Percentiles rank a stretch among this genome's conserved stretches.
phyloP scores from a whole-genome alignment of 2,329 filamentous ascomycete species.

The Ophiostoma fasciatum region DNA sequence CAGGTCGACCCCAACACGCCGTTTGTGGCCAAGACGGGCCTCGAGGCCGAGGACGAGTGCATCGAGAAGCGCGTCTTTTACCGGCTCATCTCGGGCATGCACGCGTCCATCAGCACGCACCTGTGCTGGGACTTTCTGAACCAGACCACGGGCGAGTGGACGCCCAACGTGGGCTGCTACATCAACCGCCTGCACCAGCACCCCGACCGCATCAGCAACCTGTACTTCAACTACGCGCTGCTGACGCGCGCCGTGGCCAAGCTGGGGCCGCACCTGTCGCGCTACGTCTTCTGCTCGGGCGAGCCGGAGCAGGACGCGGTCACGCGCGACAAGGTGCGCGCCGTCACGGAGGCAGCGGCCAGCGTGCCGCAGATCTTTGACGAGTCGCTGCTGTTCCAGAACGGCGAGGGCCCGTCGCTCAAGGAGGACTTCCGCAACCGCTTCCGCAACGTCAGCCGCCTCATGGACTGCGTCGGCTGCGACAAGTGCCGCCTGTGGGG shows the following conservation, averaged over 20 bases:
- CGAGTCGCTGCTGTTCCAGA: conserved; percentile 88
- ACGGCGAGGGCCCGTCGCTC: conserved; percentile 56
- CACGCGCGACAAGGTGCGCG: conserved; percentile 71
- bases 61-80: conserved; percentile 99
- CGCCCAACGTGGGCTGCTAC: conserved; percentile 82
- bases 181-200: conserved; percentile 66
- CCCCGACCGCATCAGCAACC: conserved; percentile 86
- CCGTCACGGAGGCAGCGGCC: conserved; percentile 55
- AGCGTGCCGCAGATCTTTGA: conserved; percentile 75
- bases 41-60: conserved; percentile 81
- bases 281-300: conserved; percentile 85
- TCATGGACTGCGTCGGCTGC: conserved; percentile 98
- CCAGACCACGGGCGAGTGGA: conserved; percentile 86
- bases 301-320: conserved; percentile 63
- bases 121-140: conserved; percentile 94
- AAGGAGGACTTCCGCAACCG: conserved; percentile 97
- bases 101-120: conserved; percentile 92
- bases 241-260: conserved; percentile 84
- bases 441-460: conserved; percentile 87
- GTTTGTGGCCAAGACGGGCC: conserved; percentile 45
- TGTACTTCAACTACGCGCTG: conserved; percentile 99
- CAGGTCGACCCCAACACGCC: conserved; percentile 39
- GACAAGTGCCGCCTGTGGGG: conserved; percentile 98
- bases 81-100: conserved; percentile 90
- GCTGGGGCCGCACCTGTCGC: conserved; percentile 59